Evolutionary conservation across 306 rosid species (phyloP).

Genomic region (Quercus ilex): DNA sequence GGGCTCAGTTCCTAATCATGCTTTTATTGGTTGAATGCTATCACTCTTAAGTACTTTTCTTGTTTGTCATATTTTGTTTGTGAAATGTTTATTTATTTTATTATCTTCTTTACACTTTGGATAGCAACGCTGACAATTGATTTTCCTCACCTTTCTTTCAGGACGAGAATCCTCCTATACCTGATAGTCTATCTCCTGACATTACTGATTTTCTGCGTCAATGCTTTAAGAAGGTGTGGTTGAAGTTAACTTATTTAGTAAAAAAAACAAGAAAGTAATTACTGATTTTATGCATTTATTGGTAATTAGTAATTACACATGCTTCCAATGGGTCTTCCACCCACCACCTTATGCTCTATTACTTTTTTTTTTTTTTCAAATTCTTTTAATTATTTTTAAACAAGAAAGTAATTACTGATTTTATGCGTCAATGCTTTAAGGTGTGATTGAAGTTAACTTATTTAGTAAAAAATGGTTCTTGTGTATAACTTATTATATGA

Average conservation of each 20-base stretch:
- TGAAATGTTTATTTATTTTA: slow-evolving; percentile 7
- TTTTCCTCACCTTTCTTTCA: slow-evolving; percentile 38
- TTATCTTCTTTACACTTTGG: slow-evolving; percentile 7
- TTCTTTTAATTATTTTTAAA: no score
- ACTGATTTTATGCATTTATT: no score
- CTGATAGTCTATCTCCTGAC: slow-evolving; percentile 87
- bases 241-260: slow-evolving; percentile 14
- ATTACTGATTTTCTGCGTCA: slow-evolving; percentile 95
- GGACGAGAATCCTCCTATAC: slow-evolving; percentile 98
- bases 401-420: slow-evolving; percentile 59
- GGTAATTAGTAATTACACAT: no score
- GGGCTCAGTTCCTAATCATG: slow-evolving; percentile 10
- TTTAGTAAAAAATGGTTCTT: slow-evolving; percentile 9
- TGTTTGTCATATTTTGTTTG: not conserved
- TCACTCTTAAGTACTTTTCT: not conserved
- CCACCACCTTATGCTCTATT: no score
- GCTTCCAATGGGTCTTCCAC: no score
- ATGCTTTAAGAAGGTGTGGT: slow-evolving; percentile 93
- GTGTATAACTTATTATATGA: slow-evolving; percentile 10
- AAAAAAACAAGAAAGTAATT: not conserved
- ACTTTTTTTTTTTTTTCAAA: no score
- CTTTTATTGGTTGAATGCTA: not conserved
- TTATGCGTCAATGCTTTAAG: slow-evolving; percentile 94
- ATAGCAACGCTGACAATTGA: not conserved
- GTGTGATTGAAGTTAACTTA: slow-evolving; percentile 39